A percentile compares a stretch with the other conserved stretches of the same genome.
phyloP scores from a whole-genome alignment of 352 stramenopile genomes.

The Plasmopara halstedii region DNA sequence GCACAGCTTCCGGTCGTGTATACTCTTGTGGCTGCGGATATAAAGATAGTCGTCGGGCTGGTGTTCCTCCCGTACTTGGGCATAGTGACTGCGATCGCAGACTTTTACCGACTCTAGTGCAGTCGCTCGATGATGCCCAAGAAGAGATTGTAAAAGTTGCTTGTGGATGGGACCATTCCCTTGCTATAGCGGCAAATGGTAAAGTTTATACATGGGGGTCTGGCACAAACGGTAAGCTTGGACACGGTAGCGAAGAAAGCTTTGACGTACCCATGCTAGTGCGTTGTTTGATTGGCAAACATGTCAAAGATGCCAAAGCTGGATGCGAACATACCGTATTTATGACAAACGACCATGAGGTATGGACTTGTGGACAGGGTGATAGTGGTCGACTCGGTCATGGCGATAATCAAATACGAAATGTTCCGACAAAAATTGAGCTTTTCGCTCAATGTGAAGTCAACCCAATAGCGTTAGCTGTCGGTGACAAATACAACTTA shows the following conservation, averaged over 20 bases:
- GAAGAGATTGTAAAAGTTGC: slow-evolving; percentile 59
- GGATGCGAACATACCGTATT: slow-evolving; percentile 75
- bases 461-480: slow-evolving; percentile 63
- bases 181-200: slow-evolving; percentile 52
- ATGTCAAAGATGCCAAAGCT: slow-evolving; percentile 61
- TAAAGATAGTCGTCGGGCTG: slow-evolving; percentile 73
- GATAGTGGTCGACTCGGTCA: slow-evolving; percentile 74
- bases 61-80: slow-evolving; percentile 73
- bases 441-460: slow-evolving; percentile 39
- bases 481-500: slow-evolving; percentile 85
- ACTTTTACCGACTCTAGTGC: slow-evolving; percentile 47
- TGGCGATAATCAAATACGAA: slow-evolving; percentile 55
- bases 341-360: slow-evolving; percentile 44
- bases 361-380: slow-evolving; percentile 78
- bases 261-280: slow-evolving; percentile 55
- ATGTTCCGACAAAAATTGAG: slow-evolving; percentile 52
- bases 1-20: slow-evolving; percentile 45
- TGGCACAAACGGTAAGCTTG: slow-evolving; percentile 74
- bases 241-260: slow-evolving; percentile 76
- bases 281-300: slow-evolving; percentile 34
- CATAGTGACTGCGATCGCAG: slow-evolving; percentile 64
- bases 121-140: slow-evolving; percentile 38
- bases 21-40: slow-evolving; percentile 78
- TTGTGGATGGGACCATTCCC: slow-evolving; percentile 79
- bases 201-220: slow-evolving; percentile 74